Base-by-base conservation (phyloP, 2,329 filamentous ascomycete species). In the Penicillium sp. region DNA sequence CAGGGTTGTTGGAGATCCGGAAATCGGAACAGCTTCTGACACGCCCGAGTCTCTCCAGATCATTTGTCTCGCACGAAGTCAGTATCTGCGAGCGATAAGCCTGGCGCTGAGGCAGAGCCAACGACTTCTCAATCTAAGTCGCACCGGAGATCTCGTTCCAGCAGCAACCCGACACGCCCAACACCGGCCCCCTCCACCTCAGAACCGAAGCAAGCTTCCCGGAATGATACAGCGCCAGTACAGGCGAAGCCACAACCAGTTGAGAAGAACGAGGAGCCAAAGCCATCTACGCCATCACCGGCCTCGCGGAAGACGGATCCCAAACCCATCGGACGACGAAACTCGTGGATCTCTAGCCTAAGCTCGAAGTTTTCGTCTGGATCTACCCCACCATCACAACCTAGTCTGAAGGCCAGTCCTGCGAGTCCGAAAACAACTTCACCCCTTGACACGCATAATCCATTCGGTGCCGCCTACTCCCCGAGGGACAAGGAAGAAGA, bases 311-410 rank as follows among this genome's bases (percentile, higher is more conserved):
- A 66, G 56, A 70, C 62, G 22, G 57, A 64, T 5, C 66, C 66
- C 8, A 71, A 68, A 65, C 60, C 69, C 7, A 64, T 74, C 13
- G 61, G 64, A 51, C 83, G 91, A 61, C 78, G 85, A 53, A 87
- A 86, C 60, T 96, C 92, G 14, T 99, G 94, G 94, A 92, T 97
- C 68, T 90, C 90, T 55, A 96, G 86, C 69, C 85, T 97, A 63
- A 95, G 91, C 61, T 93, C 90, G 63, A 97, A 96, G 72, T 96
- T 97, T 77, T 92, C 89, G 3, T 86, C 85, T 32, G 73, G 73
- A 4, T 69, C 74, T 11, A 75, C 74, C 3, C 72, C 75, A n/a
- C 73, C 74, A 5, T 72, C 74, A 24, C 73, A 71, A 56, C 67
- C 66, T 13, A 68, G 58, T 56, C 48, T 68, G 20, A 76, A 72